These are phyloP conservation scores for Hypoxylon sp. DNA, from an alignment of 2,329 filamentous ascomycete species.

Conservation along the genomic window DNA sequence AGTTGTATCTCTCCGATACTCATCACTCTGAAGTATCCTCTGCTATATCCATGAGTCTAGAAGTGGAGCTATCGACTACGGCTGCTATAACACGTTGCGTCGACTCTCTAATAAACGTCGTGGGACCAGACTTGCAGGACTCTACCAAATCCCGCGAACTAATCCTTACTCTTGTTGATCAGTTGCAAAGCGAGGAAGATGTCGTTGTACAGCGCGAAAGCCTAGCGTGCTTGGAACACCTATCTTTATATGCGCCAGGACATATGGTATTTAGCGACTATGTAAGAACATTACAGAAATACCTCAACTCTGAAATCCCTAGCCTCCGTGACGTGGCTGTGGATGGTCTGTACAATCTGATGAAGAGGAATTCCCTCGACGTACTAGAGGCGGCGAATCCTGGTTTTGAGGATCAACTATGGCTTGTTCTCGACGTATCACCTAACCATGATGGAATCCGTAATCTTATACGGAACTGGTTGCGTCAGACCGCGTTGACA, in stretches of 20 bases:
- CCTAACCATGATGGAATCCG: constrained; percentile 85
- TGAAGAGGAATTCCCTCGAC: constrained; percentile 90
- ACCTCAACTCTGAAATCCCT: constrained; percentile 77
- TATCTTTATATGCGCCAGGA: constrained; percentile 91
- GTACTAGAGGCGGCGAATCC: constrained; percentile 82
- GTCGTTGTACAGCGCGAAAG: constrained; percentile 80
- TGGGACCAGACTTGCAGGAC: constrained; percentile 95
- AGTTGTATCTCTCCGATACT: constrained; percentile 91
- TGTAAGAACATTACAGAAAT: constrained; percentile 83
- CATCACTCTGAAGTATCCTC: constrained; percentile 89
- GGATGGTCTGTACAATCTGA: constrained; percentile 91
- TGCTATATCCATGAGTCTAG: constrained; percentile 88
- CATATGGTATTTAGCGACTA: constrained; percentile 89
- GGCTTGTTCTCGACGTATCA: constrained; percentile 85
- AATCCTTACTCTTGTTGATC: constrained; percentile 86
- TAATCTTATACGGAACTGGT: constrained; percentile 92
- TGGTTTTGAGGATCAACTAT: constrained; percentile 90
- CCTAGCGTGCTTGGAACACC: constrained; percentile 87
- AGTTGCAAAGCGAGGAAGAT: constrained; percentile 84
- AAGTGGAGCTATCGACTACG: constrained; percentile 85
- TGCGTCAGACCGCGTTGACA: constrained; percentile 86
- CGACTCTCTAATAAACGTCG: constrained; percentile 95
- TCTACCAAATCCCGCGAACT: constrained; percentile 91
- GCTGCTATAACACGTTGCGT: constrained; percentile 89
- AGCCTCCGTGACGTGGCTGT: constrained; percentile 85